These are phyloP conservation scores for Dianthus caryophyllus DNA, from an alignment of 148 eudicot genomes.

Conservation along the genomic window DNA sequence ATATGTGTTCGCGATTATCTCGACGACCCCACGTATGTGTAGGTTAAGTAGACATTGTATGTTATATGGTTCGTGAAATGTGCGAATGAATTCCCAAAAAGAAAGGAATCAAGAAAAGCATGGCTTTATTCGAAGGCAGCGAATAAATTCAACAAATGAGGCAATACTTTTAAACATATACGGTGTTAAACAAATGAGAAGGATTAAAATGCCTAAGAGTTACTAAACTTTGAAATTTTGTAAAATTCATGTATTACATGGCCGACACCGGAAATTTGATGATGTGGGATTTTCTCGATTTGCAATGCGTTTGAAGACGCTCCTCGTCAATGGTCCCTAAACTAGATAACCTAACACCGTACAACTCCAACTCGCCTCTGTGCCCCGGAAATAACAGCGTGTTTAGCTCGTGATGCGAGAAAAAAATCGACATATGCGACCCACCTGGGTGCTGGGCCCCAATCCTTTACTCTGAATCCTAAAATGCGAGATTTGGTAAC, in stretches of 20 bases:
- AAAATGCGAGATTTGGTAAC: constrained; percentile 21
- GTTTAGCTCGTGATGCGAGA: constrained; percentile 79
- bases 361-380: constrained; percentile 61
- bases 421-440: constrained; percentile 97
- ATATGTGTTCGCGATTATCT: no score
- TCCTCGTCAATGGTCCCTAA: constrained; percentile 65
- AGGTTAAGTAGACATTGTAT: no score
- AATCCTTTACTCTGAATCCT: constrained; percentile 69
- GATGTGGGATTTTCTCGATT: constrained; percentile 35
- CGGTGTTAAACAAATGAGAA: no score
- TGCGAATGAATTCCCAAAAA: no score
- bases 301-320: constrained; percentile 48
- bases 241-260: constrained; percentile 27
- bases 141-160: no score
- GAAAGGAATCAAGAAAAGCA: no score
- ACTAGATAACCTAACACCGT: constrained; percentile 57
- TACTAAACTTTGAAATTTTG: no score
- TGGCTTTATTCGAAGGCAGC: no score
- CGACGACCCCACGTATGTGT: no score
- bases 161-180: no score
- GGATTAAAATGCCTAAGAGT: no score
- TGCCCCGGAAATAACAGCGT: constrained; percentile 90
- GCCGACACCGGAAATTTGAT: constrained; percentile 29
- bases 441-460: constrained; percentile 99
- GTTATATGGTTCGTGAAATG: no score